Evolutionary conservation across 441 rosid genomes (phyloP), one percentile per base, ranked within the genome.

Genomic region (Pelargonium citronellum): DNA sequence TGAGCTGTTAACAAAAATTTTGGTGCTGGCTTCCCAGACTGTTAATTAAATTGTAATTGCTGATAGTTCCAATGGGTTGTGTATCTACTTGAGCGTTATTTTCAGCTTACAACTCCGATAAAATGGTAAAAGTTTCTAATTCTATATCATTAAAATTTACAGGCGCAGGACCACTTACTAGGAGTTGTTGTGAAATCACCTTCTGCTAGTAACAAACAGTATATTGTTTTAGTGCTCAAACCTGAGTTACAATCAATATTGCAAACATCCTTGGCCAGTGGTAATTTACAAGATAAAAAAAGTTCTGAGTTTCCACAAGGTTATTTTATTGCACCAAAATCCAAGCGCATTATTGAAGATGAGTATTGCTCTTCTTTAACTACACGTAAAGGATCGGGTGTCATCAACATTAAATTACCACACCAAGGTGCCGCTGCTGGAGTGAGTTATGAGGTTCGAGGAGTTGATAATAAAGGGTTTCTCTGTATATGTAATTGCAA

Each of bases 141-240:
- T 41, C 74, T 66, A 11, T 78, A 58, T 66, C n/a, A 69, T 75
- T 76, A 37, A 70, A 62, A 73, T 73, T 69, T 66, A 58, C 94
- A 90, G 95, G 90, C 71, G 47, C 87, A 84, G 79, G 97, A 89
- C 76, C 92, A 89, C 82, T 86, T 89, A 67, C 91, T 95, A 44
- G 99, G 99, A 79, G 96, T 87, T 64, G 83, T 92, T 64, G 78
- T 95, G 78, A 88, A 85, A 86, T 75, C 82, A 74, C 69, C 83
- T 77, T 73, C 89, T 68, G 16, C 63, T 76, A 79, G 47, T 73
- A 76, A 83, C 76, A 89, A 83, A 70, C 95, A 87, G 76, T 83
- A 75, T 78, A 83, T 92, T 41, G 89, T 91, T 47, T 81, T 90
- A 75, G 83, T 92, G 78, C 88, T 92, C 78, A 89, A 81, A 79